Evolutionary conservation across 257 asterid species (phyloP).

Genomic region (Solanum medicagineum): DNA sequence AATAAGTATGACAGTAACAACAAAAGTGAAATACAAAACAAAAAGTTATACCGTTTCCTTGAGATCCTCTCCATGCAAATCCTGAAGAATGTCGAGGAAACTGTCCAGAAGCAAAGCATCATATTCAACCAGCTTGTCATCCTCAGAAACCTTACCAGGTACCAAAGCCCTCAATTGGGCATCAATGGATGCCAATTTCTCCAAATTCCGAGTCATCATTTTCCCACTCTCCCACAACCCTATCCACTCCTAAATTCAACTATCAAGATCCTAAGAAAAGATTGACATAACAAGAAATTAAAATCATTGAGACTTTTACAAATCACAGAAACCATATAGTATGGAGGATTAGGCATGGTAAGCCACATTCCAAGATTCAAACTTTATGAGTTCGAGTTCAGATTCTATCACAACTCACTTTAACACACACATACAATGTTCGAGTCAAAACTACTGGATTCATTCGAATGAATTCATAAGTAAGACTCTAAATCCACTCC

Average conservation of each 20-base stretch:
- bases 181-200: constrained; percentile 41
- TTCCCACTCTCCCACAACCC: background rate
- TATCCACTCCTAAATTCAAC: background rate
- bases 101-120: constrained; percentile 45
- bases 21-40: background rate
- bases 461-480: background rate
- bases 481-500: background rate
- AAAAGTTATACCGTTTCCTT: constrained; percentile 24
- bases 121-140: constrained; percentile 45
- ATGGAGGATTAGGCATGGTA: background rate
- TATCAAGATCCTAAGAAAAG: constrained; percentile 8
- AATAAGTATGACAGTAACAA: background rate
- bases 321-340: background rate
- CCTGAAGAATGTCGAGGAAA: constrained; percentile 43
- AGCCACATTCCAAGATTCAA: background rate
- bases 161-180: constrained; percentile 38
- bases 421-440: background rate
- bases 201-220: constrained; percentile 27
- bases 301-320: background rate
- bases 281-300: background rate
- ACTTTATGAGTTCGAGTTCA: background rate
- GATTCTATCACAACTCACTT: background rate
- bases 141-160: constrained; percentile 34
- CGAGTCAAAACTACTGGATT: background rate
- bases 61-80: constrained; percentile 35